phyloP scores from a whole-genome alignment of 441 rosid species.

The Gossypium gossypioides region DNA sequence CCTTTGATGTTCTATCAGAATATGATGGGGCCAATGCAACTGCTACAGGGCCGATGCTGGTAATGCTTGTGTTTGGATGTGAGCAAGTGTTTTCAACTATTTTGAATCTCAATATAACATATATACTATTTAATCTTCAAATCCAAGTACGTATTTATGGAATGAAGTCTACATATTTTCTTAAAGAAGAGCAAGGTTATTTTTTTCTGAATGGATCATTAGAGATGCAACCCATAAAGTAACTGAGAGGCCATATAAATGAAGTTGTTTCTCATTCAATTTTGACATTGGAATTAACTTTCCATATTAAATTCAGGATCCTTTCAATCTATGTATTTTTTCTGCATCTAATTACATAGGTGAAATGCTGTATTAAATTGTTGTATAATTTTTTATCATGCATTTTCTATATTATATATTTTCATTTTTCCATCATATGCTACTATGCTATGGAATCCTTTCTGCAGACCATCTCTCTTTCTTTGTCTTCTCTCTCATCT shows the following conservation, averaged over 20 bases:
- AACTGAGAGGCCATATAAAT: neutral
- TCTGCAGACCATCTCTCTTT: neutral
- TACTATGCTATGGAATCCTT: too few species aligned
- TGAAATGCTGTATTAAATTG: slow-evolving; percentile 7
- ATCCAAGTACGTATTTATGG: neutral
- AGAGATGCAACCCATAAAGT: neutral
- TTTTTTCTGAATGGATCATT: neutral
- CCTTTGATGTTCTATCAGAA: slow-evolving; percentile 89
- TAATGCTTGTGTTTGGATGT: slow-evolving; percentile 31
- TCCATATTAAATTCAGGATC: neutral
- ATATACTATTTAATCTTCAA: slow-evolving; percentile 1
- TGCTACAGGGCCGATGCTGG: slow-evolving; percentile 96
- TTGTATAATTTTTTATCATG: neutral
- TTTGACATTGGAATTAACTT: neutral
- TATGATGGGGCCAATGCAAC: slow-evolving; percentile 77
- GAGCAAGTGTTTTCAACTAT: slow-evolving; percentile 10
- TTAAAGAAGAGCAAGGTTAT: neutral
- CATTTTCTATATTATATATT: neutral
- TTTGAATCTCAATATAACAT: neutral
- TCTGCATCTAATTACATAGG: neutral
- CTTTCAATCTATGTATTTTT: neutral
- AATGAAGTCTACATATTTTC: neutral
- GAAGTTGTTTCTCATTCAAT: neutral
- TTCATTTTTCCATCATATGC: neutral
- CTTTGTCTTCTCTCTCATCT: neutral